Evolutionary conservation across 2,329 filamentous ascomycete genomes (phyloP), one percentile per base, ranked within the genome.

Genomic region (Beauveria scarabaeidicola): DNA sequence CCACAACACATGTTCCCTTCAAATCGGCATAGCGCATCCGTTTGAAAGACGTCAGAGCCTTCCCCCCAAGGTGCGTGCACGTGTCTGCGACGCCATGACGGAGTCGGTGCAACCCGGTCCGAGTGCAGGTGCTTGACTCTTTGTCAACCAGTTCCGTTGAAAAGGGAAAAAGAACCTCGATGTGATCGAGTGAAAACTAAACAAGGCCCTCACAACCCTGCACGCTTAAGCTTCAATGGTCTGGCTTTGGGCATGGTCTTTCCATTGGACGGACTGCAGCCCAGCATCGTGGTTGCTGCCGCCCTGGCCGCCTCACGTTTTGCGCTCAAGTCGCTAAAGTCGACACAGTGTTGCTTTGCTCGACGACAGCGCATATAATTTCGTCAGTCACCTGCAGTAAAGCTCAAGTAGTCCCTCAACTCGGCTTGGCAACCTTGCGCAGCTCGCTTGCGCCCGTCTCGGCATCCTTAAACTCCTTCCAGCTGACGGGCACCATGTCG

Each of bases 361-460:
- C 23, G 38, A 41, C 38, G 23, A 15, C 38, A n/a, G 10, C 32
- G 32, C 32, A 36, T 36, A 13, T 6, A 15, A 2, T 19, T 8
- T n/a, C 4, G 8, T 23, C 3, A 11, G 7, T 47, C 32, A 19
- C 15, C 3, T 19, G 43, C 44, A 48, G 15, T 15, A 10, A 23
- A 25, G 17, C 21, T 32, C n/a, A 21, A 23, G 25, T 29, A 43
- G 21, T 48, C 50, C 29, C 61, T 89, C 81, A 94, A 69, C 89
- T 89, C 27, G 94, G 94, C 76, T 95, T 94, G 21, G 94, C 94
- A 61, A 97, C 94, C 78, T 99, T 99, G 72, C 94, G 86, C 65
- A 77, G 76, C 80, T 97, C 94, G 65, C 80, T 85, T 50, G 78
- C 69, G 3, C 91, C 91, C 7, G 88, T 95, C 68, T 88, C 84